Base-by-base conservation (phyloP, 2,329 filamentous ascomycete genomes). In the Calonectria hawksworthii region DNA sequence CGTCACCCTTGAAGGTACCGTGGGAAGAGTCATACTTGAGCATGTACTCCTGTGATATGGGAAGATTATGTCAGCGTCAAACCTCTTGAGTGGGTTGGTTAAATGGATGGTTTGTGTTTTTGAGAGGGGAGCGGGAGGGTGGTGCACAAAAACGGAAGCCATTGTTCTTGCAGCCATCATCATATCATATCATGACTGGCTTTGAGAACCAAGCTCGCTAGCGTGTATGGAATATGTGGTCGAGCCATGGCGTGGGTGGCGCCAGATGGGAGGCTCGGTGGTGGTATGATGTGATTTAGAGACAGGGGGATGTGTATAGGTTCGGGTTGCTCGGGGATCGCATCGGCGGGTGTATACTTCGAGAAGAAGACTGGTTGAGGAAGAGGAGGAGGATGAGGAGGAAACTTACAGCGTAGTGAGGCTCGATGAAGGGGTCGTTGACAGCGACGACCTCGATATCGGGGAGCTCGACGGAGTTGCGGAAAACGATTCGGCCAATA, bases 381-480 rank as follows among this genome's bases (percentile, higher is more conserved):
- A 68, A 44, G 68, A 52, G 65, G 70, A 68, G 47, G 68, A 52
- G n/a, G n/a, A n/a, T n/a, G n/a, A n/a, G 65, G 70, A 68, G 47
- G 68, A 52, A 75, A 94, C 96, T 91, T 93, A 98, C 96, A 88
- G 97, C 97, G 90, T 99, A 99, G 88, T 96, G 90, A 84, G 95
- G 92, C 90, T 98, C 96, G 90, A 99, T 99, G 94, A 99, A 99
- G 83, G 97, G 97, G 88, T 99, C 97, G 92, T 99, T 99, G 90
- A 98, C 95, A 83, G 97, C 96, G 84, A 98, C 95, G 84, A 99
- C 91, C 84, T 98, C 92, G 86, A 99, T 94, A 75, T 98, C 94
- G 84, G 91, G 88, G 90, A 96, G 94, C 93, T 98, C 94, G 86
- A 98, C 87, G 84, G 96, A 95, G 91, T 98, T 99, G 91, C 96